Conservation (phyloP, 306 rosid genomes). For the Vigna angularis region DNA sequence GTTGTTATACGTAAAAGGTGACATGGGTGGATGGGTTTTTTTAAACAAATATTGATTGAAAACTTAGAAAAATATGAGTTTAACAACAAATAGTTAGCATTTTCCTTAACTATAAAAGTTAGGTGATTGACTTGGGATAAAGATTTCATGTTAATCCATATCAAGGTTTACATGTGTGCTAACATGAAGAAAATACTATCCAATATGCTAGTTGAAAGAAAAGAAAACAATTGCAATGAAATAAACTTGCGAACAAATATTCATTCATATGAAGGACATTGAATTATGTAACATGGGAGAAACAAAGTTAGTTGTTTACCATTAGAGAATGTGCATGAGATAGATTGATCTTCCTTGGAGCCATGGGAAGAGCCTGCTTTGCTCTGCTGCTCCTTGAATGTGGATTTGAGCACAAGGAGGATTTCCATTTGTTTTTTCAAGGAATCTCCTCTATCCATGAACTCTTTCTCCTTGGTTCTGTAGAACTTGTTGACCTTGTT, state of each 20-base stretch:
- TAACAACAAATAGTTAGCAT: neutral
- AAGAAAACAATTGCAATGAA: slow-evolving; percentile 19
- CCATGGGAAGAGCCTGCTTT: slow-evolving; percentile 53
- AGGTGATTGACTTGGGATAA: slow-evolving; percentile 1
- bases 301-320: slow-evolving; percentile 55
- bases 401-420: slow-evolving; percentile 70
- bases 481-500: slow-evolving; percentile 88
- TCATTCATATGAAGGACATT: slow-evolving; percentile 17
- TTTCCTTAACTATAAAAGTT: neutral
- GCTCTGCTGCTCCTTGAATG: slow-evolving; percentile 57
- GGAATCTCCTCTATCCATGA: slow-evolving; percentile 86
- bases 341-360: slow-evolving; percentile 82
- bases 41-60: neutral
- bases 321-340: slow-evolving; percentile 77
- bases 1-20: neutral
- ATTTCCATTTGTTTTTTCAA: slow-evolving; percentile 86
- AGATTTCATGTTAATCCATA: neutral
- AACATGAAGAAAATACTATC: neutral
- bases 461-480: slow-evolving; percentile 80
- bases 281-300: neutral
- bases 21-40: neutral
- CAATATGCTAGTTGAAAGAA: neutral
- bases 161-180: neutral
- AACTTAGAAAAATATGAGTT: neutral
- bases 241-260: slow-evolving; percentile 13